These are phyloP conservation scores for Cyamopsis tetragonoloba DNA, from an alignment of 306 rosid genomes.

Conservation along the genomic window DNA sequence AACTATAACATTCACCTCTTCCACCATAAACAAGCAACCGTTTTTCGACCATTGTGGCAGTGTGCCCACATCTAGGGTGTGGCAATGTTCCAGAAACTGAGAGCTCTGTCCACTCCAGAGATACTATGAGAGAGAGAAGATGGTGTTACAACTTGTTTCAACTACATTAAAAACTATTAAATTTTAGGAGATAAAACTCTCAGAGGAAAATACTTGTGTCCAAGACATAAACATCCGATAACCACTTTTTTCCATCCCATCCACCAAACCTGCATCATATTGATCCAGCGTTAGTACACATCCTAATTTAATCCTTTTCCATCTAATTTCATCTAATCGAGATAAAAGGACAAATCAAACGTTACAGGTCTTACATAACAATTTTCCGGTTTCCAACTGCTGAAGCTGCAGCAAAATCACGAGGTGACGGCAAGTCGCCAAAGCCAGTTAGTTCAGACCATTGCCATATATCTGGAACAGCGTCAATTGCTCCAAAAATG, in stretches of 20 bases:
- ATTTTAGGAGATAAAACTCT: neutral
- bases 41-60: conserved; percentile 89
- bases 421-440: conserved; percentile 89
- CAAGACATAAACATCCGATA: conserved; percentile 87
- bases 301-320: conserved; percentile 11
- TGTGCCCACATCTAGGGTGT: conserved; percentile 93
- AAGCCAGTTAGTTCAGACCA: conserved; percentile 96
- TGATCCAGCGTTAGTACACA: conserved; percentile 12
- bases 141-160: conserved; percentile 18
- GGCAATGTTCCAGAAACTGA: conserved; percentile 77
- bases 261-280: conserved; percentile 83
- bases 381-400: conserved; percentile 87
- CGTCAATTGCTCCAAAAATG: conserved; percentile 15
- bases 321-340: neutral
- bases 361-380: conserved; percentile 59
- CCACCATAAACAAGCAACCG: conserved; percentile 92
- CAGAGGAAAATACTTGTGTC: conserved; percentile 68
- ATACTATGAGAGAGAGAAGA: conserved; percentile 49
- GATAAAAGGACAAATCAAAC: neutral
- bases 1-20: conserved; percentile 60
- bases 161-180: conserved; percentile 6
- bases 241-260: conserved; percentile 98
- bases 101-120: conserved; percentile 93
- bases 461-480: conserved; percentile 86
- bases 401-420: conserved; percentile 94